These are phyloP conservation scores for Onygenales sp. DNA, from an alignment of 2,329 filamentous ascomycete genomes.

Conservation along the genomic window DNA sequence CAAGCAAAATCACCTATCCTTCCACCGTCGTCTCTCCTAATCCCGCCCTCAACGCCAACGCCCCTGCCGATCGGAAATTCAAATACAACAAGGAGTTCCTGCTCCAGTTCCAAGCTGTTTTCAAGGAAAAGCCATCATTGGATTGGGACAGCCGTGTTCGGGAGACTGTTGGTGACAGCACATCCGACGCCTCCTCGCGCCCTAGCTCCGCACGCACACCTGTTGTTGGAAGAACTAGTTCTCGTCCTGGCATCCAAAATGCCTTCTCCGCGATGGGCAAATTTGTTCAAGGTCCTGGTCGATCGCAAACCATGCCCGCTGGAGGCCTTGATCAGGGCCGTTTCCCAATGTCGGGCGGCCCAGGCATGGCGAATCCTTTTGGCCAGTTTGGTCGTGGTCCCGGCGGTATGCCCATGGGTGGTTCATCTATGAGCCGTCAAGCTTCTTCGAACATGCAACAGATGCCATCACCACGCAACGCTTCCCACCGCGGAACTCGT, in stretches of 20 bases:
- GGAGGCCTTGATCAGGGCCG: conserved; percentile 67
- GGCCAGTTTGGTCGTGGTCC: conserved; percentile 49
- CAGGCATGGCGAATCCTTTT: conserved; percentile 41
- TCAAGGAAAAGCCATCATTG: conserved; percentile 89
- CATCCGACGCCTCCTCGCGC: conserved; percentile 51
- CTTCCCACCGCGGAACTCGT: conserved; percentile 50
- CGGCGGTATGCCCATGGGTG: conserved; percentile 54
- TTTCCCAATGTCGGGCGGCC: conserved; percentile 54
- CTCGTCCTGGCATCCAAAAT: conserved; percentile 43
- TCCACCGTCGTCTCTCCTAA: conserved; percentile 79
- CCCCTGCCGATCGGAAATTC: conserved; percentile 69
- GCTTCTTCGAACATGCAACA: conserved; percentile 46
- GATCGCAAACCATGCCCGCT: conserved; percentile 54
- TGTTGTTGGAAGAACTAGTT: conserved; percentile 37
- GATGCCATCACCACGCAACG: conserved; percentile 62
- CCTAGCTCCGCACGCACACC: conserved; percentile 28
- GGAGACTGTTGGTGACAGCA: conserved; percentile 68
- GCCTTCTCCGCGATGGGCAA: conserved; percentile 57
- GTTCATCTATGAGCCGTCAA: conserved; percentile 55
- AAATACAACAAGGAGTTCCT: conserved; percentile 95
- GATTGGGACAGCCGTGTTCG: conserved; percentile 88
- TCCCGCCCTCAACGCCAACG: conserved; percentile 69
- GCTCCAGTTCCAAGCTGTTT: conserved; percentile 90
- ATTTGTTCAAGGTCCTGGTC: conserved; percentile 44
- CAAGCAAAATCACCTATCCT: conserved; percentile 73